phyloP scores from a whole-genome alignment of 2,329 filamentous ascomycete species.

The Apiospora marii region DNA sequence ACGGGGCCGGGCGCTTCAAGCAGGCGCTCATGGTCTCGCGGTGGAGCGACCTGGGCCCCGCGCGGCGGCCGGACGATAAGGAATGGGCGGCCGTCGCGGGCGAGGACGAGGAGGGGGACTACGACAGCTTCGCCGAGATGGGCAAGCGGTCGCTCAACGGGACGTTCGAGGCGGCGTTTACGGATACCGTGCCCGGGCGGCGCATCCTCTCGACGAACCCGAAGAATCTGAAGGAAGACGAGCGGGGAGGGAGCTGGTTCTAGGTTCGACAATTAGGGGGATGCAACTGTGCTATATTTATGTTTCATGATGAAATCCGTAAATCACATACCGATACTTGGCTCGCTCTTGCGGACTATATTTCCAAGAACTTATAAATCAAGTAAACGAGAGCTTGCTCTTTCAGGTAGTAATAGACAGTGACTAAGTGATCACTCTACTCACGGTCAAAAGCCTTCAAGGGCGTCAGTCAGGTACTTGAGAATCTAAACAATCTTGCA shows the following conservation, averaged over 20 bases:
- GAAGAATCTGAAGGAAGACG: background rate
- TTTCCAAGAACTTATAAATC: too few species aligned
- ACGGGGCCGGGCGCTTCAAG: conserved; percentile 16
- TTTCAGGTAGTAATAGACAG: too few species aligned
- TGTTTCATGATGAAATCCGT: background rate
- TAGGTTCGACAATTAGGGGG: background rate
- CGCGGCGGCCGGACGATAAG: background rate
- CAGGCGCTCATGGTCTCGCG: conserved; percentile 16
- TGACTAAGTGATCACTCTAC: too few species aligned
- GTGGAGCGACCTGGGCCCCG: conserved; percentile 20
- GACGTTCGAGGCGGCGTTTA: conserved; percentile 11
- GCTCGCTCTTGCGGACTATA: too few species aligned
- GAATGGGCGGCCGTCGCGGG: conserved; percentile 15
- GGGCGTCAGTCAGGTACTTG: too few species aligned
- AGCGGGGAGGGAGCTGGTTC: background rate
- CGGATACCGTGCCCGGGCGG: conserved; percentile 4
- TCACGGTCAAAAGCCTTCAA: too few species aligned
- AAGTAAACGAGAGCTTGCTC: too few species aligned
- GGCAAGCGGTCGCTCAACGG: conserved; percentile 21
- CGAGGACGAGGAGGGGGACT: background rate
- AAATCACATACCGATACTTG: background rate
- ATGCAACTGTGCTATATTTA: conserved; percentile 3
- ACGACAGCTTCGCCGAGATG: conserved; percentile 18
- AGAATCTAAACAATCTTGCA: too few species aligned
- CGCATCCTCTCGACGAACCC: conserved; percentile 13